Conservation (phyloP, 208 protist genomes). For the Trichomonas gallinae region DNA sequence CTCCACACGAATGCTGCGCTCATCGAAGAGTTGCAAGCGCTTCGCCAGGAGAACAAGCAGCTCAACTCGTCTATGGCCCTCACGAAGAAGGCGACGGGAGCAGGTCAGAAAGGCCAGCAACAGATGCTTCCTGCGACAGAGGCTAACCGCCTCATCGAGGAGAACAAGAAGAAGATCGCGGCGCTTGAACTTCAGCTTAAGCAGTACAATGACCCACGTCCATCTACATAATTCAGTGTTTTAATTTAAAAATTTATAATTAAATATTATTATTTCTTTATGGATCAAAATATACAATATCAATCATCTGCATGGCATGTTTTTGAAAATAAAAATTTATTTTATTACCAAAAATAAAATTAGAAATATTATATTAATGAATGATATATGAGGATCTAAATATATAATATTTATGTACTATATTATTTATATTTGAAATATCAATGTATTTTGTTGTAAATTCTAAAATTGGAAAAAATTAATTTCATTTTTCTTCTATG, state of each 20-base stretch:
- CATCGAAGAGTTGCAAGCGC: background rate
- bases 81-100: background rate
- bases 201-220: background rate
- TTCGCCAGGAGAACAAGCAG: background rate
- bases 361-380: too few relatives aligned
- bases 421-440: too few relatives aligned
- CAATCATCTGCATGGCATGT: too few relatives aligned
- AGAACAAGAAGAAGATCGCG: slow-evolving; percentile 12
- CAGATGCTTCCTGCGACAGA: background rate
- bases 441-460: too few relatives aligned
- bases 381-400: too few relatives aligned
- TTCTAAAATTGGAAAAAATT: too few relatives aligned
- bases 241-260: background rate
- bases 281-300: too few relatives aligned
- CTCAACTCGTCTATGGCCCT: background rate
- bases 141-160: background rate
- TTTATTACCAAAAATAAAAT: too few relatives aligned
- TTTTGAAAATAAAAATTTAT: too few relatives aligned
- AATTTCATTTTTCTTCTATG: too few relatives aligned
- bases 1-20: background rate
- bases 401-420: too few relatives aligned
- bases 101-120: background rate
- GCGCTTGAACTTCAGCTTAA: background rate
- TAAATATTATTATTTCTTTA: too few relatives aligned
- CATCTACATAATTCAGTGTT: background rate